Evolutionary conservation across 805 yeast genomes (phyloP).

Genomic region (Naumovozyma dairenensis): DNA sequence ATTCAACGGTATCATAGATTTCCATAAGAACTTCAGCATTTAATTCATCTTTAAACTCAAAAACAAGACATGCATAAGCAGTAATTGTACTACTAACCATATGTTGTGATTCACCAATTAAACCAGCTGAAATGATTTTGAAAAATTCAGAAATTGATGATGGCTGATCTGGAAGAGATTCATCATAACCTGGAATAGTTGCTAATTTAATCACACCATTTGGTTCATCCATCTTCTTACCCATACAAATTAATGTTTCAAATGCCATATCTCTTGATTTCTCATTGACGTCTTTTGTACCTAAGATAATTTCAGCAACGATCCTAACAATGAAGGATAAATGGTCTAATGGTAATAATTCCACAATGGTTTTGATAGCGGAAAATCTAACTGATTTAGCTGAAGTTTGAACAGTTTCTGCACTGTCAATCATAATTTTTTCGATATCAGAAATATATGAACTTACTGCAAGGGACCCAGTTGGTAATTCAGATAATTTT

Average conservation of each 20-base stretch:
- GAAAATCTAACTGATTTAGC: conserved; percentile 74
- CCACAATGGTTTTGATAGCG: conserved; percentile 53
- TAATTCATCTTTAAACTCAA: conserved; percentile 68
- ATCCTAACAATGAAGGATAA: conserved; percentile 71
- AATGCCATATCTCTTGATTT: conserved; percentile 79
- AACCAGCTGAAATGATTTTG: conserved; percentile 91
- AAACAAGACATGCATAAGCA: conserved; percentile 76
- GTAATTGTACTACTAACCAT: conserved; percentile 96
- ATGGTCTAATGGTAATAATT: conserved; percentile 52
- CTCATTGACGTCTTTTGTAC: conserved; percentile 89
- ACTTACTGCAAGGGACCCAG: conserved; percentile 46
- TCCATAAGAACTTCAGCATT: conserved; percentile 56
- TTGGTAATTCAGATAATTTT: conserved; percentile 57
- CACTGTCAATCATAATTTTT: conserved; percentile 46
- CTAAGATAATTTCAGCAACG: conserved; percentile 78
- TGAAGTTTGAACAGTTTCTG: conserved; percentile 51
- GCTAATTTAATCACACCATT: conserved; percentile 62
- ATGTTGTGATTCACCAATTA: conserved; percentile 87
- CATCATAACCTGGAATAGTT: conserved; percentile 57
- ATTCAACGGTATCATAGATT: conserved; percentile 74
- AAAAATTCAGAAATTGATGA: conserved; percentile 75
- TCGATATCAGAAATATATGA: conserved; percentile 50
- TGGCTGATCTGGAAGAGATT: conserved; percentile 45
- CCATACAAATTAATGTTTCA: conserved; percentile 68
- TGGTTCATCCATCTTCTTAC: conserved; percentile 55